Conservation (phyloP, 805 yeast genomes). For the Cyberlindnera euphorbiiphila region DNA sequence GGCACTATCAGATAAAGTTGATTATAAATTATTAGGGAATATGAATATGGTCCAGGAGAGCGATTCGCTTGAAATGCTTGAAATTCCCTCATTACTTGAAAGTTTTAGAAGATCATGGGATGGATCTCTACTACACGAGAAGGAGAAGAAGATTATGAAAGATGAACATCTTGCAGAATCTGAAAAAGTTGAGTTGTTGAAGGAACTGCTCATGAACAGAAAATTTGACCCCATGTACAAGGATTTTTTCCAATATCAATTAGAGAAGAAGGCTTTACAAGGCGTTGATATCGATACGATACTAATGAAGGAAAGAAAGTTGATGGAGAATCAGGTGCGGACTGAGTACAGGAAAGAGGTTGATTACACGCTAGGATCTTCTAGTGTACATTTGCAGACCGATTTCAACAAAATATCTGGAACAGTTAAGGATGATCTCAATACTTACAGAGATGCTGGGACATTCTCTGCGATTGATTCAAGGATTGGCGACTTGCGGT, state of each 20-base stretch:
- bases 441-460: conserved; percentile 5
- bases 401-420: conserved; percentile 11
- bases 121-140: conserved; percentile 31
- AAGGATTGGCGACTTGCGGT: no score
- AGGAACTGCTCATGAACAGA: conserved; percentile 8
- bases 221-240: conserved; percentile 11
- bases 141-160: conserved; percentile 32
- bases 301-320: not conserved
- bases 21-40: conserved; percentile 19
- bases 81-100: conserved; percentile 28
- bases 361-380: conserved; percentile 11
- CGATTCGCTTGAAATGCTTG: conserved; percentile 7
- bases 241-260: conserved; percentile 10
- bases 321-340: conserved; percentile 1
- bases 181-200: conserved; percentile 6
- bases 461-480: no score
- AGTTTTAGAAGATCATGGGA: conserved; percentile 32
- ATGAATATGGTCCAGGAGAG: conserved; percentile 15
- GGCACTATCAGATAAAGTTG: not conserved
- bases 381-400: not conserved
- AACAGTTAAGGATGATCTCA: conserved; percentile 10
- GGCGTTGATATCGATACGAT: not conserved
- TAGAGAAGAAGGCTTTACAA: conserved; percentile 4
- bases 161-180: conserved; percentile 3
- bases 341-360: conserved; percentile 10